phyloP scores from a whole-genome alignment of 106 monocot genomes.

The Alisma plantagoaquatica region DNA sequence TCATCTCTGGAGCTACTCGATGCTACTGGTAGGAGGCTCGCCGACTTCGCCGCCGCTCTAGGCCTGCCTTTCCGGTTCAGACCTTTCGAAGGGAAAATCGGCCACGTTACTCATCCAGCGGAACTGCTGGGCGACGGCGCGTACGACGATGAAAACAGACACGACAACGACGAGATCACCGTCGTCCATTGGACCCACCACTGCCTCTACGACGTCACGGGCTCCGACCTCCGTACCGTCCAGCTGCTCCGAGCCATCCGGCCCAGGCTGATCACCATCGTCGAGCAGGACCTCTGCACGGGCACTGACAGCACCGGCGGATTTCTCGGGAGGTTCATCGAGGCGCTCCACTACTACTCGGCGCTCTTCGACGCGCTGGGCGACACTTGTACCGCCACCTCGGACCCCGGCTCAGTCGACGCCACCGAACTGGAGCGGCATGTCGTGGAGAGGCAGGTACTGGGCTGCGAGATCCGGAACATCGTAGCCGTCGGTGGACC shows the following conservation, averaged over 20 bases:
- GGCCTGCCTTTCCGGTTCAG: slow-evolving; percentile 35
- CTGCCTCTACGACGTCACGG: slow-evolving; percentile 31
- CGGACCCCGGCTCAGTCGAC: neutral
- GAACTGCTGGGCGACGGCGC: neutral
- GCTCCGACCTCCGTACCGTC: slow-evolving; percentile 14
- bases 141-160: too few relatives aligned
- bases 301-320: neutral
- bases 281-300: slow-evolving; percentile 24
- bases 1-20: slow-evolving; percentile 22
- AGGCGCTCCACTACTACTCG: slow-evolving; percentile 38
- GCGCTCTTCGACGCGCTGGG: slow-evolving; percentile 52
- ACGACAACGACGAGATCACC: slow-evolving; percentile 6
- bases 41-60: slow-evolving; percentile 49
- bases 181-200: slow-evolving; percentile 38
- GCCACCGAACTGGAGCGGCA: slow-evolving; percentile 36
- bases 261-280: slow-evolving; percentile 25
- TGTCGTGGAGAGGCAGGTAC: slow-evolving; percentile 67
- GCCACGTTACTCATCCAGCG: slow-evolving; percentile 1
- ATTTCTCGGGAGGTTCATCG: slow-evolving; percentile 28
- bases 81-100: slow-evolving; percentile 19
- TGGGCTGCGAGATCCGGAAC: slow-evolving; percentile 71
- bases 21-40: slow-evolving; percentile 27
- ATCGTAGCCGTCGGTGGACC: slow-evolving; percentile 60
- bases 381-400: too few relatives aligned
- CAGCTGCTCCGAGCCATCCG: slow-evolving; percentile 8